Conservation (phyloP, 2,329 filamentous ascomycete genomes). For the Hypomyces rosellus region DNA sequence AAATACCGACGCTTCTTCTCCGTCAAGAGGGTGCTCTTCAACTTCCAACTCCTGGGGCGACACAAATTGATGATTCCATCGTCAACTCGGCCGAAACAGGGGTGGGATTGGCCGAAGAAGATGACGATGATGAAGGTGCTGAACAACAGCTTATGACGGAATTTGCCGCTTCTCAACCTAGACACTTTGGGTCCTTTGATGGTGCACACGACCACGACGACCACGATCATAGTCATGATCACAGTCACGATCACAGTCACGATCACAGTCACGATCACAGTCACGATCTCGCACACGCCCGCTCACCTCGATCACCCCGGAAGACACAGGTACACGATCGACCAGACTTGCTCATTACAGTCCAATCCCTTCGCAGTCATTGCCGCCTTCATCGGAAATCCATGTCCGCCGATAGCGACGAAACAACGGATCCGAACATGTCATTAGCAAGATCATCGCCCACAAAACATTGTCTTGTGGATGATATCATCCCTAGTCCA, state of each 20-base stretch:
- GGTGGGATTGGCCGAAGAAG: slow-evolving; percentile 4
- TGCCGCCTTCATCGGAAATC: slow-evolving; percentile 18
- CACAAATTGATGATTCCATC: neutral
- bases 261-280: neutral
- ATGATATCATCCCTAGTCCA: slow-evolving; percentile 11
- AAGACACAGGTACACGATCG: slow-evolving; percentile 6
- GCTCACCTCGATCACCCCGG: neutral
- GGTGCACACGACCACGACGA: slow-evolving; percentile 8
- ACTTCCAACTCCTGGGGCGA: neutral
- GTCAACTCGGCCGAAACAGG: neutral
- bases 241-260: neutral
- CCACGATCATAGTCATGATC: neutral
- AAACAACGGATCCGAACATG: slow-evolving; percentile 25
- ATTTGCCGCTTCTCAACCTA: neutral
- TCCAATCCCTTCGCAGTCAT: slow-evolving; percentile 25
- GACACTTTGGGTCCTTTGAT: neutral
- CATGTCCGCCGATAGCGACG: slow-evolving; percentile 18
- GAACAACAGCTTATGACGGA: slow-evolving; percentile 20
- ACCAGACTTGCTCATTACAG: slow-evolving; percentile 21
- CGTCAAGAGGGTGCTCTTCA: neutral
- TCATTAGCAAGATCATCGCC: slow-evolving; percentile 20
- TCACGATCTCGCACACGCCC: neutral
- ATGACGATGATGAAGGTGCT: slow-evolving; percentile 14
- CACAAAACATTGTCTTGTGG: slow-evolving; percentile 9
- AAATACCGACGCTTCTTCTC: neutral